Evolutionary conservation across 148 eudicot species (phyloP).

Genomic region (Cornus suecica): DNA sequence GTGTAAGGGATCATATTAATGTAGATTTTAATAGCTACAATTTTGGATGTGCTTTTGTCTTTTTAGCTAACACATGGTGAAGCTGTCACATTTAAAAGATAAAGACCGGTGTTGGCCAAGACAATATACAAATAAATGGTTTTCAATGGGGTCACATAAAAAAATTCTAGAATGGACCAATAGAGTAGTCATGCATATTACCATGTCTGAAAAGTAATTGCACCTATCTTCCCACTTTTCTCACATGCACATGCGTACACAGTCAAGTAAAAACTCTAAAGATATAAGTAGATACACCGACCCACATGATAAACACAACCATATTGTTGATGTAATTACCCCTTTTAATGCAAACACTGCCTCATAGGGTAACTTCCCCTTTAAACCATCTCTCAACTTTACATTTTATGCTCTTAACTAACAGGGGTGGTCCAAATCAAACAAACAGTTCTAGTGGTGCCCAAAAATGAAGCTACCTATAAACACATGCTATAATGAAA

Average conservation of each 20-base stretch:
- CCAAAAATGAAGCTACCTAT: no score
- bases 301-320: neutral
- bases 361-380: no score
- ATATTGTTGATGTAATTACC: neutral
- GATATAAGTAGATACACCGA: slow-evolving; percentile 6
- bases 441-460: no score
- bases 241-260: slow-evolving; percentile 6
- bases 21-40: neutral
- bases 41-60: slow-evolving; percentile 6
- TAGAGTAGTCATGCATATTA: no score
- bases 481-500: neutral
- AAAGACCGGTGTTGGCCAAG: neutral
- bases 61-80: slow-evolving; percentile 17
- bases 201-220: neutral
- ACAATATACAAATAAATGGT: neutral
- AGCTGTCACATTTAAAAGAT: slow-evolving; percentile 11
- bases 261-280: slow-evolving; percentile 25
- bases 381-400: no score
- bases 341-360: slow-evolving; percentile 10
- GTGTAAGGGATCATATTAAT: neutral
- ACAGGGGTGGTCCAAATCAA: no score
- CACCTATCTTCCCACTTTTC: neutral
- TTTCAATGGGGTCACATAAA: neutral
- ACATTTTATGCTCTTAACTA: no score
- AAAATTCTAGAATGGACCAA: neutral